Evolutionary conservation across 345 rosid genomes (phyloP).

Genomic region (Lepidium didymum): DNA sequence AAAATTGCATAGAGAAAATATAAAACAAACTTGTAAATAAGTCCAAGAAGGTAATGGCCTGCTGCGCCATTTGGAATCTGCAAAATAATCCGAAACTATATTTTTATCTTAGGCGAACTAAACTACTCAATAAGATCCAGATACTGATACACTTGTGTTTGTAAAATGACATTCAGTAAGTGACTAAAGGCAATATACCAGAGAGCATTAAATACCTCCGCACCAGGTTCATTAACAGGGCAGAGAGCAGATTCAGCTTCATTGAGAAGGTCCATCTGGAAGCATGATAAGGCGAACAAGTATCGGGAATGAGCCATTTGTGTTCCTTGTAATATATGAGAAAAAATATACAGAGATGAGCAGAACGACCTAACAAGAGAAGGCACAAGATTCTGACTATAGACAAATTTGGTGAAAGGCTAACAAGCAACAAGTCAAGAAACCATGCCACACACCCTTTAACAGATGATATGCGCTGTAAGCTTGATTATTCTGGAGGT

Average conservation of each 20-base stretch:
- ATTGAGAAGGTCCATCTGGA: conserved; percentile 88
- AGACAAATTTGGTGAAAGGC: background rate
- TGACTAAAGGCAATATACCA: background rate
- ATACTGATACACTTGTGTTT: background rate
- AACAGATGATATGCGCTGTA: conserved; percentile 81
- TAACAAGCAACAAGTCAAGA: background rate
- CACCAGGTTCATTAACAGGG: conserved; percentile 71
- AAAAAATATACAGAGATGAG: conserved; percentile 11
- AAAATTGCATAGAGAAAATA: background rate
- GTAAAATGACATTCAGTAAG: background rate
- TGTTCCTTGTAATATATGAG: conserved; percentile 52
- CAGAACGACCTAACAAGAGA: conserved; percentile 1
- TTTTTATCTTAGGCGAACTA: background rate
- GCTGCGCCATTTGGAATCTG: conserved; percentile 97
- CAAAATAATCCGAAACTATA: conserved; percentile 8
- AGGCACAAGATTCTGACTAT: background rate
- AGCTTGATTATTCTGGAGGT: conserved; percentile 89
- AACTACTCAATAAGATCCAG: background rate
- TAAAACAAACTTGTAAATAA: conserved; percentile 68
- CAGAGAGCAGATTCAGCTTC: conserved; percentile 91
- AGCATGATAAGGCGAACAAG: conserved; percentile 95
- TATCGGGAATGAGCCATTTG: conserved; percentile 93
- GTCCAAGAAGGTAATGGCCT: conserved; percentile 97
- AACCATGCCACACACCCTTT: conserved; percentile 47
- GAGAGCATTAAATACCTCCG: conserved; percentile 53